Conservation (phyloP, 768 basidiomycete species). For the Lepiota venenata region DNA sequence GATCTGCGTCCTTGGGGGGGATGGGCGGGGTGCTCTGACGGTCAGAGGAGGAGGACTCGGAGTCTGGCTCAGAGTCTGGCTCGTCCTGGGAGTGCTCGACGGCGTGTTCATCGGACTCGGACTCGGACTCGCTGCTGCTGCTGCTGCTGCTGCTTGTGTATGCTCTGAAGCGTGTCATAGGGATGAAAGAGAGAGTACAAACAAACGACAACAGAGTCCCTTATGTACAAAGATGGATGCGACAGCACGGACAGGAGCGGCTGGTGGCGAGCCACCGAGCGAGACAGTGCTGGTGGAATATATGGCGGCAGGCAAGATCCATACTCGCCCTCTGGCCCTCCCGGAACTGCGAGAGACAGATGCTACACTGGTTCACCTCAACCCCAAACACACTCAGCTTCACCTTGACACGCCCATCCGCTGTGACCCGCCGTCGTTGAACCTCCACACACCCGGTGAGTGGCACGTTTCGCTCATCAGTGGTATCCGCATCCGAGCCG, state of each 20-base stretch:
- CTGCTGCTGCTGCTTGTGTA: conserved; percentile 59
- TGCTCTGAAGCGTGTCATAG: conserved; percentile 70
- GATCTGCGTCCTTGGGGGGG: conserved; percentile 41
- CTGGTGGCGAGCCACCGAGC: conserved; percentile 57
- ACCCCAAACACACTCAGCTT: conserved; percentile 64
- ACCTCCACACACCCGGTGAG: conserved; percentile 50
- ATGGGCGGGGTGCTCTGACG: too few relatives aligned
- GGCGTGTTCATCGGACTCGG: conserved; percentile 18
- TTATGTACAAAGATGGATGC: conserved; percentile 41
- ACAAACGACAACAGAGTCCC: conserved; percentile 20
- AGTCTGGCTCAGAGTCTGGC: conserved; percentile 30
- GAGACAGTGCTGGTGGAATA: conserved; percentile 65
- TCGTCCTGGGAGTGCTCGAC: conserved; percentile 25
- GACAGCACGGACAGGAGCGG: conserved; percentile 64
- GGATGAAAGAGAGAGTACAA: neutral
- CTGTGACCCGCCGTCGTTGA: conserved; percentile 52
- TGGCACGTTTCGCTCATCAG: conserved; percentile 23
- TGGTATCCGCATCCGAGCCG: conserved; percentile 5
- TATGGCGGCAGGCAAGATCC: conserved; percentile 58
- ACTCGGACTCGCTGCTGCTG: conserved; percentile 40
- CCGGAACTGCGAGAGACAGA: conserved; percentile 71
- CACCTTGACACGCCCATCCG: conserved; percentile 67
- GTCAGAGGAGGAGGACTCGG: conserved; percentile 37
- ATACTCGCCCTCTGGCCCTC: conserved; percentile 52
- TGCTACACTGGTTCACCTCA: conserved; percentile 65